These are phyloP conservation scores for Tolypocladium sp. DNA, from an alignment of 2,329 filamentous ascomycete genomes.

Conservation along the genomic window DNA sequence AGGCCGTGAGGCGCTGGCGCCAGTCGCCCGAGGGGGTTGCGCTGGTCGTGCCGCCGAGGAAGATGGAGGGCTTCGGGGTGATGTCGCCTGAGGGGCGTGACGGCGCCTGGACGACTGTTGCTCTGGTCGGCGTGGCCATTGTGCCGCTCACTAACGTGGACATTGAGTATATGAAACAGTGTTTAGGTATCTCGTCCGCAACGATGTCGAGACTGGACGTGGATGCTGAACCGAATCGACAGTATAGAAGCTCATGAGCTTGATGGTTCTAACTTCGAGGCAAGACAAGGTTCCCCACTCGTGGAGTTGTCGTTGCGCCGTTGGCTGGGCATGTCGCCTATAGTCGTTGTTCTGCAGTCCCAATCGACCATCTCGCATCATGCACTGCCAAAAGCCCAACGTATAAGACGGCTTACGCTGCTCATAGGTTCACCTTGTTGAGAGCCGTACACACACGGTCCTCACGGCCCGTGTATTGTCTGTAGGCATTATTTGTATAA, in stretches of 20 bases:
- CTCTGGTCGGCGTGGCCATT: neutral
- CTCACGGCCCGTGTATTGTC: too few relatives aligned
- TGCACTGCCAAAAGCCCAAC: too few relatives aligned
- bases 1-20: conserved; percentile 34
- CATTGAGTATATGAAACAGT: neutral
- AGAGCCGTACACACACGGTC: too few relatives aligned
- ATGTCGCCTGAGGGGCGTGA: conserved; percentile 3
- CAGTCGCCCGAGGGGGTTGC: conserved; percentile 33
- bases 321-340: too few relatives aligned
- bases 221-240: neutral
- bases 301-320: too few relatives aligned
- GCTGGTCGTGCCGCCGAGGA: conserved; percentile 50
- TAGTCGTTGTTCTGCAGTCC: too few relatives aligned
- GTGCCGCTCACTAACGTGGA: neutral
- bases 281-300: neutral
- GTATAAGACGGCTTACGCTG: too few relatives aligned
- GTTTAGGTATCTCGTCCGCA: neutral
- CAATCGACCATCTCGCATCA: too few relatives aligned
- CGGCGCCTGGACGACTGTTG: conserved; percentile 18
- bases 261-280: too few relatives aligned
- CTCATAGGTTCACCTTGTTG: too few relatives aligned
- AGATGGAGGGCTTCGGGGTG: conserved; percentile 29
- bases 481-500: too few relatives aligned
- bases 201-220: neutral
- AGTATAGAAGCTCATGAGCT: neutral